Conservation (phyloP, 2,329 filamentous ascomycete species). For the Monilinia fructicola region DNA sequence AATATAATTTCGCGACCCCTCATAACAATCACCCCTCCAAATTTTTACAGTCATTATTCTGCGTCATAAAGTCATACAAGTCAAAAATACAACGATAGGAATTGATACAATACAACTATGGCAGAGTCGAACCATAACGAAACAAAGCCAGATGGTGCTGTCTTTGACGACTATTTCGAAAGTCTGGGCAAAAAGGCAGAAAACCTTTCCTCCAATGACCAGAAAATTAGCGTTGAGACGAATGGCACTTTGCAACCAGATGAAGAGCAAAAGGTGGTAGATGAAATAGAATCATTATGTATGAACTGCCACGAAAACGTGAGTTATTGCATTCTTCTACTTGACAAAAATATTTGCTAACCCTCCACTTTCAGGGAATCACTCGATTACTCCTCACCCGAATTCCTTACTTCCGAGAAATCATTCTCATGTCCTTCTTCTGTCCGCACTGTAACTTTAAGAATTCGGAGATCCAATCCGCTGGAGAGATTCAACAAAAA, state of each 20-base stretch:
- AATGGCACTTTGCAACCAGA: conserved; percentile 33
- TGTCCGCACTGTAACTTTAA: conserved; percentile 87
- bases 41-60: conserved; percentile 27
- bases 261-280: conserved; percentile 57
- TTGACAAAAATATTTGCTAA: conserved; percentile 7
- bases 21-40: conserved; percentile 30
- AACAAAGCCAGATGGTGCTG: conserved; percentile 43
- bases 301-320: conserved; percentile 85
- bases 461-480: conserved; percentile 92
- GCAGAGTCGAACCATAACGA: conserved; percentile 44
- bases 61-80: conserved; percentile 5
- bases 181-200: conserved; percentile 62
- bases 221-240: conserved; percentile 35
- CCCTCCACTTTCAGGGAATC: conserved; percentile 57
- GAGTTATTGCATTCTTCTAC: conserved; percentile 26
- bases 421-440: conserved; percentile 94
- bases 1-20: conserved; percentile 25
- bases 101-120: conserved; percentile 43
- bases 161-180: conserved; percentile 59
- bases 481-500: conserved; percentile 86
- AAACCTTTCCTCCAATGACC: conserved; percentile 46
- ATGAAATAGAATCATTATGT: conserved; percentile 75
- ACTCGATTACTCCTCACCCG: conserved; percentile 85
- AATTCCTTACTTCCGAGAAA: conserved; percentile 96
- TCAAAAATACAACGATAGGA: neutral